phyloP scores from a whole-genome alignment of 192 early-diverging fungal species.

The Rhizophlyctis rosea region DNA sequence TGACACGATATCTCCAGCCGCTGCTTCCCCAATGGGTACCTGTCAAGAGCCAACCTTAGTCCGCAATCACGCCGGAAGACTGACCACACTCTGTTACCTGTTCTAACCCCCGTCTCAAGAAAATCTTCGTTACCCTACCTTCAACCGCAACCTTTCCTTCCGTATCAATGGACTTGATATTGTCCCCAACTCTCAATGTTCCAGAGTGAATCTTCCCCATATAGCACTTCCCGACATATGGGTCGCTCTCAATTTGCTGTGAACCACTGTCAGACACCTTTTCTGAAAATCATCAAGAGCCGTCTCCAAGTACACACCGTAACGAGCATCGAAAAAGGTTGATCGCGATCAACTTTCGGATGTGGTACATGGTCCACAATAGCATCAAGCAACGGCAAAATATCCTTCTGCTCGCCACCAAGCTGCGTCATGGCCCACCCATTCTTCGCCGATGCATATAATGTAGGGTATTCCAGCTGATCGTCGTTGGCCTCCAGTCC shows the following conservation, averaged over 20 bases:
- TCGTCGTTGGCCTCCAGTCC: slow-evolving; percentile 74
- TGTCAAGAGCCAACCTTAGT: slow-evolving; percentile 14
- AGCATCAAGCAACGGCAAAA: slow-evolving; percentile 65
- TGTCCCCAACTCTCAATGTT: slow-evolving; percentile 66
- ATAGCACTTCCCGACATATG: slow-evolving; percentile 80
- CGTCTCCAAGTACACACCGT: slow-evolving; percentile 36
- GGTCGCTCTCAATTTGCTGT: slow-evolving; percentile 73
- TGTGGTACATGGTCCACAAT: slow-evolving; percentile 68
- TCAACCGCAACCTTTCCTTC: slow-evolving; percentile 64
- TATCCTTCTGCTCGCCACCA: slow-evolving; percentile 31
- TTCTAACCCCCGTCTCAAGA: slow-evolving; percentile 71
- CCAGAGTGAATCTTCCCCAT: slow-evolving; percentile 74
- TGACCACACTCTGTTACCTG: slow-evolving; percentile 24
- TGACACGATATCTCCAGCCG: slow-evolving; percentile 80
- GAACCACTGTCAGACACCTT: neutral
- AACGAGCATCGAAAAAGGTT: slow-evolving; percentile 78
- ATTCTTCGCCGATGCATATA: slow-evolving; percentile 79
- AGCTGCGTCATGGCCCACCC: slow-evolving; percentile 70
- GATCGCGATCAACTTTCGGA: slow-evolving; percentile 59
- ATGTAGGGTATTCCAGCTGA: slow-evolving; percentile 73
- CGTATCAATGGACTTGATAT: slow-evolving; percentile 68
- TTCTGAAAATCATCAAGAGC: neutral
- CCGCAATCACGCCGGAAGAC: neutral
- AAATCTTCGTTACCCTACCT: slow-evolving; percentile 72
- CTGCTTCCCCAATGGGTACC: slow-evolving; percentile 67